phyloP scores from a whole-genome alignment of 2,329 filamentous ascomycete genomes.

The Pseudodiploospora longispora region DNA sequence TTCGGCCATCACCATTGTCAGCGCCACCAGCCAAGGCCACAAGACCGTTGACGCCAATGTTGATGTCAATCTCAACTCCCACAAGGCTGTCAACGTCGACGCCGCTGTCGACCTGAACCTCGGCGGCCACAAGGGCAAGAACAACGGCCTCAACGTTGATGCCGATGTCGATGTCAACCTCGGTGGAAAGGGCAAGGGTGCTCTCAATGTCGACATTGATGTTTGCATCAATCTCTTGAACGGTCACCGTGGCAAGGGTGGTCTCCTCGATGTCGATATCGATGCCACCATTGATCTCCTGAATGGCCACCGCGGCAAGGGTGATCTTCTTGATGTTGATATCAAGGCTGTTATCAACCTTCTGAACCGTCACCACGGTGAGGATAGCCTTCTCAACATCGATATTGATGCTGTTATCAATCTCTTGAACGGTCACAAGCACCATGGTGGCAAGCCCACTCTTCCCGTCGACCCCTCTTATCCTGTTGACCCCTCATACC shows the following conservation, averaged over 20 bases:
- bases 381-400: too few relatives aligned
- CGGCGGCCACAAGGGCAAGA: background rate
- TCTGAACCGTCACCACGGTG: too few relatives aligned
- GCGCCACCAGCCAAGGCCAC: slow-evolving; percentile 6
- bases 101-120: background rate
- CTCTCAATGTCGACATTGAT: background rate
- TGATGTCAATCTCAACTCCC: background rate
- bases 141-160: background rate
- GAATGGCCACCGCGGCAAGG: too few relatives aligned
- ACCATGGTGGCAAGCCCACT: too few relatives aligned
- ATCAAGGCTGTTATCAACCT: too few relatives aligned
- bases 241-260: too few relatives aligned
- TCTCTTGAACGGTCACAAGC: too few relatives aligned
- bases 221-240: too few relatives aligned
- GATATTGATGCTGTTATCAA: too few relatives aligned
- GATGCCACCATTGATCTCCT: too few relatives aligned
- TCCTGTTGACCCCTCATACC: too few relatives aligned
- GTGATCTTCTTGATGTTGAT: background rate
- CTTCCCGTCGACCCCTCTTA: too few relatives aligned
- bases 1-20: slow-evolving; percentile 9
- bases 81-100: background rate
- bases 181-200: background rate
- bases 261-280: background rate
- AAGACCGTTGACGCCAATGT: slow-evolving; percentile 4
- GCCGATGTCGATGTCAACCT: background rate